These are phyloP conservation scores for Yarrowia yakushimensis DNA, from an alignment of 805 yeast species.

Conservation along the genomic window DNA sequence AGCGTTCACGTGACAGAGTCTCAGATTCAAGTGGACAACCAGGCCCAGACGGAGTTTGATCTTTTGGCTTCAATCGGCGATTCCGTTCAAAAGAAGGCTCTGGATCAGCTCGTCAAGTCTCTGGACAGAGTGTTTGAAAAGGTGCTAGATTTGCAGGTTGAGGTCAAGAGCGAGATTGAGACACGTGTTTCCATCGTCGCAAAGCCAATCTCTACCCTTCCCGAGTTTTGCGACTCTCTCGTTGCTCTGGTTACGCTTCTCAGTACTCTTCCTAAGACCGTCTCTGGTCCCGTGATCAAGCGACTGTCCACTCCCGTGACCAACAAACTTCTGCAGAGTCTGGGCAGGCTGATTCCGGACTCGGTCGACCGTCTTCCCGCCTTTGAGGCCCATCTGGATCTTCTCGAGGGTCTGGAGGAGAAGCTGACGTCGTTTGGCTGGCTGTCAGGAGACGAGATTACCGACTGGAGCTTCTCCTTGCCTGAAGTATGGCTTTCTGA, in stretches of 20 bases:
- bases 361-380: constrained; percentile 24
- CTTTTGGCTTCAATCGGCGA: background rate
- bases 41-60: background rate
- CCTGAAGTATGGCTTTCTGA: constrained; percentile 30
- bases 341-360: constrained; percentile 28
- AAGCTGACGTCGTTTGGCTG: constrained; percentile 27
- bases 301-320: constrained; percentile 16
- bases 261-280: background rate
- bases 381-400: constrained; percentile 27
- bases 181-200: background rate
- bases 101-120: background rate
- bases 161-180: background rate
- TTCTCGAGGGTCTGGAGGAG: constrained; percentile 27
- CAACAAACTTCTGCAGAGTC: background rate
- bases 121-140: background rate
- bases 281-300: background rate
- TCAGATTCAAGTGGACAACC: background rate
- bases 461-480: constrained; percentile 29
- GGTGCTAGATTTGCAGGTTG: background rate
- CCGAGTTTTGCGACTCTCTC: background rate
- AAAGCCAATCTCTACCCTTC: background rate
- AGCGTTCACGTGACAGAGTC: background rate
- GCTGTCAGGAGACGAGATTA: constrained; percentile 28
- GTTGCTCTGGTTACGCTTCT: background rate
- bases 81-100: background rate